Percentiles rank a stretch among this genome's conserved stretches.
Evolutionary conservation across 179 eudicot genomes (phyloP).

Genomic region (Spergularia azorica): DNA sequence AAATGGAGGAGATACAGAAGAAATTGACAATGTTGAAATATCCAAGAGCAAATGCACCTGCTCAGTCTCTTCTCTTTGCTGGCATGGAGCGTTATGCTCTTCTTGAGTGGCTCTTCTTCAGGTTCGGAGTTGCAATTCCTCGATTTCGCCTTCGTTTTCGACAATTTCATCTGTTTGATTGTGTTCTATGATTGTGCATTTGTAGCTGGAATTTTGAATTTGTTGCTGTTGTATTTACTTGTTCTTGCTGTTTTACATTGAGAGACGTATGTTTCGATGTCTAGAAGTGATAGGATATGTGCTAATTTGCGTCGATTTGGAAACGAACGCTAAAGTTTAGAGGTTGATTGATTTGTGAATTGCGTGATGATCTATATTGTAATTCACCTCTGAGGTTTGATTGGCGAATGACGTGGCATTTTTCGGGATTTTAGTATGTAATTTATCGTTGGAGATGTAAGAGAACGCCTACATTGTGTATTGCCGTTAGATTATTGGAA

Average conservation of each 20-base stretch:
- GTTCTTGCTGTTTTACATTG: no score
- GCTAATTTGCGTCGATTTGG: no score
- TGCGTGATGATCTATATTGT: no score
- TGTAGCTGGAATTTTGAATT: neutral
- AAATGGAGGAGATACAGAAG: conserved; percentile 95
- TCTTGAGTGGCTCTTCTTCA: conserved; percentile 98
- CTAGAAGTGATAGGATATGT: no score
- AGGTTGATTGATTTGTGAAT: no score
- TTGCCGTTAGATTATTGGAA: neutral
- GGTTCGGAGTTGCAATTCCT: conserved; percentile 33
- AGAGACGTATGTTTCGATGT: no score
- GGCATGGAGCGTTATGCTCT: conserved; percentile 98
- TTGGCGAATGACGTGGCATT: no score
- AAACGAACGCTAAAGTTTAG: no score
- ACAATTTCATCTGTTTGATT: neutral
- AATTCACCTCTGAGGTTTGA: no score
- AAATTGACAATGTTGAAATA: conserved; percentile 72
- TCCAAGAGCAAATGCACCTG: conserved; percentile 84
- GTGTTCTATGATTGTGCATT: neutral
- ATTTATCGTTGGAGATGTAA: no score
- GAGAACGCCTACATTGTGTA: neutral
- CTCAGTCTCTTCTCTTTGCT: conserved; percentile 96
- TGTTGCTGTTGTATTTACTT: neutral
- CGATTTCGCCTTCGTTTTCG: neutral
- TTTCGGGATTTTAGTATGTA: no score